Evolutionary conservation across 2,329 filamentous ascomycete species (phyloP), one percentile per base, ranked within the genome.

Genomic region (Dryadomyces sulphureus): DNA sequence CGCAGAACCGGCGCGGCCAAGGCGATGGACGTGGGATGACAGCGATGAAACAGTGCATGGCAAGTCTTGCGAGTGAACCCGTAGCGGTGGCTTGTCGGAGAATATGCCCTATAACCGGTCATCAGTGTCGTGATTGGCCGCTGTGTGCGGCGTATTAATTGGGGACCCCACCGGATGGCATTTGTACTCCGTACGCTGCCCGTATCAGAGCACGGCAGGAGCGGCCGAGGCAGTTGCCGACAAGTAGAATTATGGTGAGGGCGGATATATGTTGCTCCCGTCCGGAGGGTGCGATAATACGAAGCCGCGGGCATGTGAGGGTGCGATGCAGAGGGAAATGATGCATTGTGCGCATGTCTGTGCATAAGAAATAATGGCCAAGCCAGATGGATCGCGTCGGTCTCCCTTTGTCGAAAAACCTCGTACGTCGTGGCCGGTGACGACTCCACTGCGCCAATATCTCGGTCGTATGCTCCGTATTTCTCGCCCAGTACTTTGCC

Each of bases 361-460:
- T n/a, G n/a, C n/a, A n/a, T n/a, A n/a, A n/a, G 27, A 32, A 32
- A 14, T 12, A 14, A 4, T 32, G 27, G 27, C 7, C 4, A 32
- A 14, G 11, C 5, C 27, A 32, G 11, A 9, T 32, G 27, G 6
- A 27, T 20, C 35, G 35, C 35, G 21, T 20, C 35, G 35, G n/a
- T n/a, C n/a, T n/a, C n/a, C n/a, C n/a, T n/a, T 38, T 20, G 35
- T 38, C 17, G 35, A 38, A 38, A 36, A 38, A 20, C 27, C 27
- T 7, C 9, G 17, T 38, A 38, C 9, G 38, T 22, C 38, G n/a
- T 25, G 24, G 38, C 24, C 25, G 35, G 38, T 25, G 38, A 7
- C 22, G 38, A 39, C 38, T 40, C 38, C 38, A 40, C 38, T 40
- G 14, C 25, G 38, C 22, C 38, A 40, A 40, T 40, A 40, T 32